phyloP scores from a whole-genome alignment of 2,329 filamentous ascomycete genomes.

The Ramularia endophylla region DNA sequence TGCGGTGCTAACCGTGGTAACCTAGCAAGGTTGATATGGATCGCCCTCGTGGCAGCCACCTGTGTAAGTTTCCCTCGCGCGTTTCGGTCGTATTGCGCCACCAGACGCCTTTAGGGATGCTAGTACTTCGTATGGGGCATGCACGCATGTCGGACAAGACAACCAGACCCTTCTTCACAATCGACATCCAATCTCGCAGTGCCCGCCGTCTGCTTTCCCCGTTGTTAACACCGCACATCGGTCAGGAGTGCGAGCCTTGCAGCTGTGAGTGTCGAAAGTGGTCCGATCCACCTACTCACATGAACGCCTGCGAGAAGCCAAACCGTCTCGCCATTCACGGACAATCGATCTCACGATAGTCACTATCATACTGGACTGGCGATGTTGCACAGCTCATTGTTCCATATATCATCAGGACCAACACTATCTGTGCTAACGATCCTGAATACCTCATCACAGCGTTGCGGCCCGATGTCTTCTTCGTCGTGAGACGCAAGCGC shows the following conservation, averaged over 20 bases:
- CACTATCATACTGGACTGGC: conserved; percentile 1
- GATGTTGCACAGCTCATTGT: conserved; percentile 2
- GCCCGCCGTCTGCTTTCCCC: background rate
- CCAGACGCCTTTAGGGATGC: background rate
- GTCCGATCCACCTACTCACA: background rate
- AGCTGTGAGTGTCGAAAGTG: conserved; percentile 2
- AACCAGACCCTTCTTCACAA: background rate
- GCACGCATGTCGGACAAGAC: background rate
- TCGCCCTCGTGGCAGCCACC: conserved; percentile 9
- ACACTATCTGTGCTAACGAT: conserved; percentile 6
- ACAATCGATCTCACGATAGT: background rate
- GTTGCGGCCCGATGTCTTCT: conserved; percentile 1
- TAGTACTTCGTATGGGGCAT: background rate
- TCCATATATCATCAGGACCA: conserved; percentile 8
- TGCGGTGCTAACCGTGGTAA: too few species aligned
- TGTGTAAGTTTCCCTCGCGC: too few species aligned
- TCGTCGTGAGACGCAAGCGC: background rate
- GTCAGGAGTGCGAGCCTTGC: background rate
- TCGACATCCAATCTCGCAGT: too few species aligned
- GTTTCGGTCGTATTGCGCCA: conserved; percentile 9
- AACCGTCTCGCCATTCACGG: background rate
- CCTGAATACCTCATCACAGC: background rate
- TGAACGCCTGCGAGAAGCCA: conserved; percentile 5
- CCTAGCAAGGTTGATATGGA: background rate
- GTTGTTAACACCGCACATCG: too few species aligned